Evolutionary conservation across 768 basidiomycete genomes (phyloP).

Genomic region (Boletellus ananiceps): DNA sequence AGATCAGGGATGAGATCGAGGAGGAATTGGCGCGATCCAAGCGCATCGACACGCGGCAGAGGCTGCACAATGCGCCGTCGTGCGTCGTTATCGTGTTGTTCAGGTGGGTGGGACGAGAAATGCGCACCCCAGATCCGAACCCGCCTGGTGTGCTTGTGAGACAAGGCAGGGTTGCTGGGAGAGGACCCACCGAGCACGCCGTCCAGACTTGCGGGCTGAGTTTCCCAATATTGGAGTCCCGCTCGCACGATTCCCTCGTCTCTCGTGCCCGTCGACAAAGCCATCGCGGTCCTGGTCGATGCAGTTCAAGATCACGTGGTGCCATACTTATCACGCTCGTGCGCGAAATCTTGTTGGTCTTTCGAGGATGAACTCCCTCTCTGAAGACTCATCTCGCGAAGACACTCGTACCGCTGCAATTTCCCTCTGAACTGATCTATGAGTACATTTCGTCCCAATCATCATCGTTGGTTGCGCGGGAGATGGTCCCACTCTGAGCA

Average conservation of each 20-base stretch:
- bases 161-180: not conserved
- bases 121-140: constrained; percentile 50
- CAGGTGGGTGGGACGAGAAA: constrained; percentile 1
- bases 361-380: no score
- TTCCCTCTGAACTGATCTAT: constrained; percentile 13
- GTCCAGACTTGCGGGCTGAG: constrained; percentile 75
- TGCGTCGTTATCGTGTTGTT: not conserved
- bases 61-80: constrained; percentile 42
- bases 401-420: no score
- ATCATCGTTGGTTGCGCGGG: constrained; percentile 40
- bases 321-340: no score
- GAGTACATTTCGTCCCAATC: constrained; percentile 68
- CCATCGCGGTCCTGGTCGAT: not conserved
- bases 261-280: constrained; percentile 19
- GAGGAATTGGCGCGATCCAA: constrained; percentile 86
- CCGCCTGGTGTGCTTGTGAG: constrained; percentile 36
- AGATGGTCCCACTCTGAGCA: constrained; percentile 4
- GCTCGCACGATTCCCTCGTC: constrained; percentile 57
- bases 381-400: not conserved
- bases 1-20: constrained; percentile 78
- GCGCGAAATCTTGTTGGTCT: no score
- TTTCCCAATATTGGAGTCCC: constrained; percentile 84
- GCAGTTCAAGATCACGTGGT: constrained; percentile 8
- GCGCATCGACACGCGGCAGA: constrained; percentile 84
- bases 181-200: constrained; percentile 70